Base-by-base conservation (phyloP, 1,139 yeast species). In the Pneumocystis oryctolagi region DNA sequence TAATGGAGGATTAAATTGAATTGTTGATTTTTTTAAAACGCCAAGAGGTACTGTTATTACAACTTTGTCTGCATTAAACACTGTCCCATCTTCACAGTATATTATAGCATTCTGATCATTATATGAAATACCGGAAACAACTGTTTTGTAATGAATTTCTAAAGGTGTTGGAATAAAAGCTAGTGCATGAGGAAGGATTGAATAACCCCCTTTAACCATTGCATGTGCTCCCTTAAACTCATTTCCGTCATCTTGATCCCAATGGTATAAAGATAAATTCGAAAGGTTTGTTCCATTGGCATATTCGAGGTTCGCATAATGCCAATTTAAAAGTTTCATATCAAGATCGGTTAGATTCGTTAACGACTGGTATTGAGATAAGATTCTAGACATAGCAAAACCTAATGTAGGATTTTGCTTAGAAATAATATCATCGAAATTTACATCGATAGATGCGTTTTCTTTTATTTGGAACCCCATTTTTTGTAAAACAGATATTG, bases 161-260 rank as follows among this genome's bases (percentile, higher is more conserved):
- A 77, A 72, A 67, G 73, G 73, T 16, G 71, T 72, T 1, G 79
- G 78, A 34, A 72, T 72, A 1, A 74, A 66, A 62, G 76, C 76
- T n/a, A 77, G 67, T 8, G 78, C 79, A 2, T 76, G 69, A 3
- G 74, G 71, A 14, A 76, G 67, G 0, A 75, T 69, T 67, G 71
- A 70, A 68, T 72, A 74, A 1, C 78, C 78, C 9, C 70, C 70
- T 25, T 73, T 70, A 5, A 76, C 68, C 71, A 75, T 74, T 0
- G 77, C 72, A 63, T 75, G 77, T 14, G 71, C 70, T 0, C 79
- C 79, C 1, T 76, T 71, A 63, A 77, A 76, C 61, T 76, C 73
- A 60, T 75, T 72, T 4, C 75, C 75, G 34, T 75, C 76, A 59
- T 77, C 78, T 61, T 76, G 78, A 58, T 76, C 76, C 79, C 79